phyloP scores from a whole-genome alignment of 164 flowering plant genomes.

The Berberis vulgaris region DNA sequence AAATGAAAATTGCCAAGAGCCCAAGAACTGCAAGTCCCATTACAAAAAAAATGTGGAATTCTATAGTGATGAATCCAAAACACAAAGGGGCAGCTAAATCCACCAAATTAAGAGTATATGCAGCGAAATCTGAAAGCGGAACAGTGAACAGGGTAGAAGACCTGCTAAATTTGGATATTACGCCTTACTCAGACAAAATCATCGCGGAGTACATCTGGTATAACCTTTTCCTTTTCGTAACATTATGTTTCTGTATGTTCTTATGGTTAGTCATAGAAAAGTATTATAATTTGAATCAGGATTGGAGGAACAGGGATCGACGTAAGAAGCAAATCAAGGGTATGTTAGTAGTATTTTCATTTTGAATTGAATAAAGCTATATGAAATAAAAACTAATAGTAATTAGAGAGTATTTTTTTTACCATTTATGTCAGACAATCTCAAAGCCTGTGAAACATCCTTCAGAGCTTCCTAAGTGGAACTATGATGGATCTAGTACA shows the following conservation, averaged over 20 bases:
- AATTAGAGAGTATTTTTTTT: background rate
- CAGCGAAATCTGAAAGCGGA: constrained; percentile 43
- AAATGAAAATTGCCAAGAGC: constrained; percentile 44
- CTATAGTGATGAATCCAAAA: constrained; percentile 49
- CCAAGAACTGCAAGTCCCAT: constrained; percentile 31
- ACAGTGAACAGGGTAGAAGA: constrained; percentile 69
- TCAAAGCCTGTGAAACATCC: constrained; percentile 79
- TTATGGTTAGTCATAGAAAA: background rate
- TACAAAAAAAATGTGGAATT: constrained; percentile 54
- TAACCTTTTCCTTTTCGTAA: background rate
- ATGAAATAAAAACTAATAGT: background rate
- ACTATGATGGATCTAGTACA: constrained; percentile 98
- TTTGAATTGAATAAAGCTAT: background rate
- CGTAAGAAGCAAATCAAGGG: constrained; percentile 42
- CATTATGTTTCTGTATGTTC: background rate
- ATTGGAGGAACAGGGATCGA: constrained; percentile 42
- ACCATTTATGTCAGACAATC: constrained; percentile 44
- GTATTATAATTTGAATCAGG: constrained; percentile 21
- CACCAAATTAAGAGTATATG: constrained; percentile 50
- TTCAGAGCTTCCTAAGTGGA: constrained; percentile 98
- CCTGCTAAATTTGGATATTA: constrained; percentile 73
- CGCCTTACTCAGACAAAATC: constrained; percentile 77
- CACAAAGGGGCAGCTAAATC: constrained; percentile 31
- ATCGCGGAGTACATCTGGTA: constrained; percentile 98
- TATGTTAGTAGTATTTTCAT: constrained; percentile 4